Conservation (phyloP, 2,329 filamentous ascomycete species). For the Metarhizium album region DNA sequence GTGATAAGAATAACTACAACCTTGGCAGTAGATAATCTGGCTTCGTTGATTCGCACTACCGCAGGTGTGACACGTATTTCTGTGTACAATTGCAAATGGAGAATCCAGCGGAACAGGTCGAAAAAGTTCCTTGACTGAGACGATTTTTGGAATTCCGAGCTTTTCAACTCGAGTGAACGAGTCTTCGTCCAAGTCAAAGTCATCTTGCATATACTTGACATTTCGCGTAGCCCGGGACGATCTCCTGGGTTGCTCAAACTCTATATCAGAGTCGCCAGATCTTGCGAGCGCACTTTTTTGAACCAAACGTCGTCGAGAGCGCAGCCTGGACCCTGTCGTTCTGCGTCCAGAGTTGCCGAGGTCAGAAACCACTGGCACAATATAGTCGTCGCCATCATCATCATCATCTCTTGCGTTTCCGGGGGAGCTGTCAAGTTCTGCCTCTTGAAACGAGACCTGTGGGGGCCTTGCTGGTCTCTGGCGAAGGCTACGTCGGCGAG, state of each 20-base stretch:
- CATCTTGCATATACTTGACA: slow-evolving; percentile 37
- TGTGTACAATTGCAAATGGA: slow-evolving; percentile 61
- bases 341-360: slow-evolving; percentile 15
- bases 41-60: slow-evolving; percentile 37
- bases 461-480: slow-evolving; percentile 1
- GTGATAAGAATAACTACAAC: slow-evolving; percentile 77
- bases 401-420: slow-evolving; percentile 15
- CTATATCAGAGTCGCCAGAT: slow-evolving; percentile 34
- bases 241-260: slow-evolving; percentile 40
- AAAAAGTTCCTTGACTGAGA: slow-evolving; percentile 66
- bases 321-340: slow-evolving; percentile 10
- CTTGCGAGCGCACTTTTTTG: slow-evolving; percentile 9
- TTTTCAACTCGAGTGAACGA: slow-evolving; percentile 38
- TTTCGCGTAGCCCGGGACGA: slow-evolving; percentile 36
- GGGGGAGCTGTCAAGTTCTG: not conserved
- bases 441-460: not conserved
- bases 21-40: slow-evolving; percentile 76
- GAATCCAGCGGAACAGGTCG: slow-evolving; percentile 47
- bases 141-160: slow-evolving; percentile 38
- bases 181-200: slow-evolving; percentile 48
- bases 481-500: slow-evolving; percentile 9
- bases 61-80: slow-evolving; percentile 63
- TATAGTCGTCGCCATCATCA: slow-evolving; percentile 24
- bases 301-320: slow-evolving; percentile 12
- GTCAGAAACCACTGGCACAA: slow-evolving; percentile 26